These are phyloP conservation scores for Paramecium sexaurelia DNA, from an alignment of 73 alveolate genomes.

Conservation along the genomic window DNA sequence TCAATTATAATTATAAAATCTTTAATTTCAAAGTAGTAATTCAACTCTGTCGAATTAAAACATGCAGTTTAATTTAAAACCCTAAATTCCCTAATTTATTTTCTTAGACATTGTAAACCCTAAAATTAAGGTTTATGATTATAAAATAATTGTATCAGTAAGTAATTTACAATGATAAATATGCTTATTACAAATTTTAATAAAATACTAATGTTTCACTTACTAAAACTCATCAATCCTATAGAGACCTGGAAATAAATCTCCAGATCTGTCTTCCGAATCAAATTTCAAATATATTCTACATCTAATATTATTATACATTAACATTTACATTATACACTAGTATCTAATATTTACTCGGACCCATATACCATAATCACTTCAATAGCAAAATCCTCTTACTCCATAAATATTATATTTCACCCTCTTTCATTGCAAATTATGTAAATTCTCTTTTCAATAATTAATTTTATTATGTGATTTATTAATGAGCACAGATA, in stretches of 20 bases:
- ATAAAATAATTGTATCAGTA: not conserved
- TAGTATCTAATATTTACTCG: not conserved
- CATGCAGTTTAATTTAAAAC: not conserved
- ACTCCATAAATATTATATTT: constrained; percentile 50
- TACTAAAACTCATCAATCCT: not conserved
- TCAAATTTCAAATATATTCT: not conserved
- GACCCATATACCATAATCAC: constrained; percentile 55
- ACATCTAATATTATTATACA: not conserved
- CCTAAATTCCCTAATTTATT: not conserved
- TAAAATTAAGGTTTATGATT: not conserved
- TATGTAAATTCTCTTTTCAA: not conserved
- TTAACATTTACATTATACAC: constrained; percentile 35
- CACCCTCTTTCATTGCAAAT: constrained; percentile 45
- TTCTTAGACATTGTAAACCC: not conserved
- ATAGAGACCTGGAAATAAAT: not conserved
- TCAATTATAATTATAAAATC: not conserved
- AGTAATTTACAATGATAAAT: not conserved
- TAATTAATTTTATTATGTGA: not conserved
- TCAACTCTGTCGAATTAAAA: not conserved
- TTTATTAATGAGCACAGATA: no score
- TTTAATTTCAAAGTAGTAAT: not conserved
- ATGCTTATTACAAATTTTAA: not conserved
- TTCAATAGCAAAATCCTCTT: constrained; percentile 55
- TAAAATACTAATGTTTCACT: not conserved
- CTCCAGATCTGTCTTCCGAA: constrained; percentile 1